These are phyloP conservation scores for Seiridium cupressi DNA, from an alignment of 2,329 filamentous ascomycete species.

Conservation along the genomic window DNA sequence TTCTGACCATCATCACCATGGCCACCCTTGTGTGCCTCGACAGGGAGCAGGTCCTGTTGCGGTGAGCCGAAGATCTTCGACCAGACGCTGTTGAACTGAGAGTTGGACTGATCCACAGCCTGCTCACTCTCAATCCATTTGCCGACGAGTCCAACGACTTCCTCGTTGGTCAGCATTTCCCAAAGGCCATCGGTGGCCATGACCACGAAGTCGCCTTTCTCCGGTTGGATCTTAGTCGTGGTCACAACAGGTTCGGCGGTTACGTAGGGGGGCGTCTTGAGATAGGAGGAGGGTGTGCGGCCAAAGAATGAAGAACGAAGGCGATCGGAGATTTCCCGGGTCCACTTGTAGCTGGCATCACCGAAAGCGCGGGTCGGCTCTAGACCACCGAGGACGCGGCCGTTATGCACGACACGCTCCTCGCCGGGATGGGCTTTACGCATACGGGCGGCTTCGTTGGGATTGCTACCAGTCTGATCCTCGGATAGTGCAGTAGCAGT, in stretches of 20 bases:
- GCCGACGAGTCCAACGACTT: constrained; percentile 93
- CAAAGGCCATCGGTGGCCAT: constrained; percentile 95
- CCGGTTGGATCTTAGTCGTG: constrained; percentile 85
- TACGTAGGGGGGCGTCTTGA: constrained; percentile 94
- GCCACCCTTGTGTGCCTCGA: constrained; percentile 60
- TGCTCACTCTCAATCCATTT: constrained; percentile 88
- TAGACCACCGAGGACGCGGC: constrained; percentile 85
- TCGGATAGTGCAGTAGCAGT: constrained; percentile 84
- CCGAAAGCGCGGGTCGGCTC: constrained; percentile 95
- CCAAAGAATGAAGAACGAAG: constrained; percentile 87
- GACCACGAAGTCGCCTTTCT: constrained; percentile 91
- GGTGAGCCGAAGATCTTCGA: constrained; percentile 58
- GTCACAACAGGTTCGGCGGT: constrained; percentile 95
- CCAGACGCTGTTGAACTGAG: constrained; percentile 71
- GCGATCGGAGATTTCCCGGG: constrained; percentile 75
- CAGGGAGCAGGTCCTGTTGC: constrained; percentile 58
- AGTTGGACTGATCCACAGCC: constrained; percentile 43
- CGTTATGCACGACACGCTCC: constrained; percentile 81
- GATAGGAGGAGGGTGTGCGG: constrained; percentile 68
- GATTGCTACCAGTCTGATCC: constrained; percentile 90
- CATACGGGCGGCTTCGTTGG: constrained; percentile 78
- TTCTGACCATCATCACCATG: constrained; percentile 67
- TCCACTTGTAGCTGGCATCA: constrained; percentile 97
- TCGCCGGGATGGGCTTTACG: constrained; percentile 87
- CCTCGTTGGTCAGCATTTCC: constrained; percentile 99